Conservation (phyloP, 2,329 filamentous ascomycete species). For the Fusarium clavum region DNA sequence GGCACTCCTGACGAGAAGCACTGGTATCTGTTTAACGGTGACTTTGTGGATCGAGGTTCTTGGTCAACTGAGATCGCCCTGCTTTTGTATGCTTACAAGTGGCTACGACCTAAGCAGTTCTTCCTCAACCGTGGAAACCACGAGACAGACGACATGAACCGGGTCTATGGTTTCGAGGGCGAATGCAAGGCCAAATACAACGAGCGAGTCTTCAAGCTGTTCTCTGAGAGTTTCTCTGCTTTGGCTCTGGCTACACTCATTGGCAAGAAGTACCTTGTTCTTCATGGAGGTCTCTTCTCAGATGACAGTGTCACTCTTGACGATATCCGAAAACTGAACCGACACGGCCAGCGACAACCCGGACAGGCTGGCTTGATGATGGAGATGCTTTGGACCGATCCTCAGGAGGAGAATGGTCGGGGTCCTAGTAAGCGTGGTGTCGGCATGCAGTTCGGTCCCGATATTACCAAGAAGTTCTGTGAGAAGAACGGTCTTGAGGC, state of each 20-base stretch:
- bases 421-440: slow-evolving; percentile 97
- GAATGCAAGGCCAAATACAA: slow-evolving; percentile 99
- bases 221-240: slow-evolving; percentile 97
- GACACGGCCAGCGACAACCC: slow-evolving; percentile 90
- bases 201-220: slow-evolving; percentile 92
- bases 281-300: slow-evolving; percentile 96
- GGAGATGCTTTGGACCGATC: slow-evolving; percentile 99
- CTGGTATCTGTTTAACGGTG: slow-evolving; percentile 97
- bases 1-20: slow-evolving; percentile 87
- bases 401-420: slow-evolving; percentile 84
- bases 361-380: slow-evolving; percentile 98
- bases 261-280: slow-evolving; percentile 88
- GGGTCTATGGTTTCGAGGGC: slow-evolving; percentile 97
- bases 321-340: slow-evolving; percentile 91
- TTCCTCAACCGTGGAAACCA: slow-evolving; percentile 99
- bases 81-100: slow-evolving; percentile 95
- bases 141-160: slow-evolving; percentile 99
- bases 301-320: slow-evolving; percentile 92
- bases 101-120: slow-evolving; percentile 86
- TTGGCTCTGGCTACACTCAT: slow-evolving; percentile 92
- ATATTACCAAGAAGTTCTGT: slow-evolving; percentile 96
- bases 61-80: slow-evolving; percentile 99
- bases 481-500: slow-evolving; percentile 95
- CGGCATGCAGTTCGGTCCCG: slow-evolving; percentile 95
- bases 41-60: slow-evolving; percentile 96